Conservation (phyloP, 306 rosid genomes). For the Cicer pinnatifidum region DNA sequence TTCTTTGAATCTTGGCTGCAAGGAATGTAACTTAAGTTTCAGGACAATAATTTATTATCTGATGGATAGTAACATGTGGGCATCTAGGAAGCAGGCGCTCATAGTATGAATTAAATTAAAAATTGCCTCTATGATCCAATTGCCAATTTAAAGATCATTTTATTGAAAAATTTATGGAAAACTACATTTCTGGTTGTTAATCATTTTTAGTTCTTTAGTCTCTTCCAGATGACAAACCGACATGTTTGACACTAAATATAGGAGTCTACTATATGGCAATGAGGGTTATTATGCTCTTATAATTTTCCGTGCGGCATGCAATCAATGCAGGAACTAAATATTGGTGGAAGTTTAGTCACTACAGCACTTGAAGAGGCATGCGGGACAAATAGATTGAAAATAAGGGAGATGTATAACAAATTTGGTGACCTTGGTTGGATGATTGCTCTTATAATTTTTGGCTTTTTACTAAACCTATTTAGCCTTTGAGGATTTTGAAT, state of each 20-base stretch:
- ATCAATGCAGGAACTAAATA: constrained; percentile 74
- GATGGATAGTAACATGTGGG: background rate
- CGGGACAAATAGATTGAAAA: constrained; percentile 70
- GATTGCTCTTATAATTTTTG: constrained; percentile 39
- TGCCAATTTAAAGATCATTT: background rate
- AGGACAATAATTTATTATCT: background rate
- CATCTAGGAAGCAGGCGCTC: constrained; percentile 1
- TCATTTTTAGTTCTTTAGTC: constrained; percentile 11
- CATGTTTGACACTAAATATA: constrained; percentile 11
- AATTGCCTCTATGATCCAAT: background rate
- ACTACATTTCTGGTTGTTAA: constrained; percentile 32
- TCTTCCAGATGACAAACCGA: constrained; percentile 5
- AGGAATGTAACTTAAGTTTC: constrained; percentile 9
- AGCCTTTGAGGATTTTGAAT: constrained; percentile 40
- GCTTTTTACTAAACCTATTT: constrained; percentile 41
- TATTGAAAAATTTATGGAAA: constrained; percentile 3
- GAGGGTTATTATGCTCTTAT: constrained; percentile 35
- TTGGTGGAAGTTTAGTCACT: constrained; percentile 88
- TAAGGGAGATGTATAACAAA: constrained; percentile 83
- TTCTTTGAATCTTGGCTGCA: constrained; percentile 1
- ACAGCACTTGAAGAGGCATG: constrained; percentile 89
- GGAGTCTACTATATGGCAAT: constrained; percentile 22
- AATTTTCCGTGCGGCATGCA: background rate
- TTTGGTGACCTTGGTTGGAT: constrained; percentile 88
- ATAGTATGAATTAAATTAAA: constrained; percentile 6